These are phyloP conservation scores for Rubia tinctorum DNA, from an alignment of 305 asterid species.

Conservation along the genomic window DNA sequence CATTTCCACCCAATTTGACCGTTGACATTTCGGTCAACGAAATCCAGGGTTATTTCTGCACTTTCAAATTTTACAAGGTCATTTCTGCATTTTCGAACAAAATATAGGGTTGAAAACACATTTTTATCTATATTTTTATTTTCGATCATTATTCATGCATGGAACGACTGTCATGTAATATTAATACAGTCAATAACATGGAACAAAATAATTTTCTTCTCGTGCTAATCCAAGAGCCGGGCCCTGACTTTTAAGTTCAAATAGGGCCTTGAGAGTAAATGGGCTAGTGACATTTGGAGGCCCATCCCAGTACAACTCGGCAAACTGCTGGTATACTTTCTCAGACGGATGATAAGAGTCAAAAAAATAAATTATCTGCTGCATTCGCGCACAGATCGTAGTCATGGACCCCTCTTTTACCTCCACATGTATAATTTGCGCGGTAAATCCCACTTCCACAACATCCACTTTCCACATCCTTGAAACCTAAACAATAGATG, in stretches of 20 bases:
- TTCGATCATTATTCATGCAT: too few relatives aligned
- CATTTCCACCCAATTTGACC: too few relatives aligned
- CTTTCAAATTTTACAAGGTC: too few relatives aligned
- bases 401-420: constrained; percentile 39
- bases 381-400: constrained; percentile 47
- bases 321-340: constrained; percentile 38
- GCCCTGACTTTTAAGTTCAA: not conserved
- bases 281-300: constrained; percentile 8
- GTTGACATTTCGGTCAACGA: too few relatives aligned
- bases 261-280: constrained; percentile 30
- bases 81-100: too few relatives aligned
- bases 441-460: constrained; percentile 18
- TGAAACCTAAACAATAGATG: constrained; percentile 38
- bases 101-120: too few relatives aligned
- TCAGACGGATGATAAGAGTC: constrained; percentile 58
- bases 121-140: too few relatives aligned
- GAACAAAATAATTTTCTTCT: not conserved
- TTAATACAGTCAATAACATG: not conserved
- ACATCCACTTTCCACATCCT: constrained; percentile 33
- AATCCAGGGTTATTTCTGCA: too few relatives aligned
- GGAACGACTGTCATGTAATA: too few relatives aligned
- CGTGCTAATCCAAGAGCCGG: not conserved
- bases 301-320: constrained; percentile 45
- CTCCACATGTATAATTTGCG: constrained; percentile 57
- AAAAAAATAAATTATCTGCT: constrained; percentile 39